phyloP scores from a whole-genome alignment of 805 yeast species.

The Yamadazyma laniorum region DNA sequence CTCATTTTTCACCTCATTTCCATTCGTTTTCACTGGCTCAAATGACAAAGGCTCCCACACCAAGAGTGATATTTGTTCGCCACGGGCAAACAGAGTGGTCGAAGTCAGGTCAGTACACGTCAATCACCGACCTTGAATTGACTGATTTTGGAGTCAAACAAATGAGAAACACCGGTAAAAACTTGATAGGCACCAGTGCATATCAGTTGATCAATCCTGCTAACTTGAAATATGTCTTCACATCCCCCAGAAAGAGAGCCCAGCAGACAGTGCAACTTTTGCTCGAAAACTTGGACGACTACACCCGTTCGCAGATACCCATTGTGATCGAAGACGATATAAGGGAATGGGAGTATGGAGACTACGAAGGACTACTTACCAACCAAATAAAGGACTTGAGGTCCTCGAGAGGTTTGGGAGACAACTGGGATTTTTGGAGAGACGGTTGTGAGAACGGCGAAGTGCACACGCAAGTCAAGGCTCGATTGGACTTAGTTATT shows the following conservation, averaged over 20 bases:
- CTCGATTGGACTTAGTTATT: slow-evolving; percentile 71
- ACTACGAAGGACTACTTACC: slow-evolving; percentile 83
- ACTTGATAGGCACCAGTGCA: slow-evolving; percentile 57
- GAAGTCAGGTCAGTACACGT: slow-evolving; percentile 87
- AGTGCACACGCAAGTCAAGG: slow-evolving; percentile 58
- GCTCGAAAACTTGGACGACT: slow-evolving; percentile 46
- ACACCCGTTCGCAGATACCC: slow-evolving; percentile 41
- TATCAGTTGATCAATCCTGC: slow-evolving; percentile 59
- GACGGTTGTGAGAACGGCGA: slow-evolving; percentile 96
- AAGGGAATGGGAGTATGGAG: slow-evolving; percentile 96
- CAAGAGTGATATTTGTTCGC: slow-evolving; percentile 70
- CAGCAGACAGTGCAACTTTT: slow-evolving; percentile 68
- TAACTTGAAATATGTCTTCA: slow-evolving; percentile 60
- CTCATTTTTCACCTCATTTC: not conserved
- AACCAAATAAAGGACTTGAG: slow-evolving; percentile 63
- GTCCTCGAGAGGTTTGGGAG: slow-evolving; percentile 28
- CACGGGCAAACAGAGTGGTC: slow-evolving; percentile 98
- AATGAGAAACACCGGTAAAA: slow-evolving; percentile 70
- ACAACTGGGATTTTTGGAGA: slow-evolving; percentile 77
- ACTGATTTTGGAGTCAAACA: slow-evolving; percentile 77
- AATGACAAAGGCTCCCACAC: slow-evolving; percentile 39
- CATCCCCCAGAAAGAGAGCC: slow-evolving; percentile 84
- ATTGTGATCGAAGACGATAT: slow-evolving; percentile 61
- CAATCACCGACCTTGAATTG: slow-evolving; percentile 76
- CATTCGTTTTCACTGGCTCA: not conserved